Percentiles rank a stretch among this genome's conserved stretches.
Evolutionary conservation across 108 stramenopile genomes (phyloP).

Genomic region (Pinguiococcus pyrenoidosus): DNA sequence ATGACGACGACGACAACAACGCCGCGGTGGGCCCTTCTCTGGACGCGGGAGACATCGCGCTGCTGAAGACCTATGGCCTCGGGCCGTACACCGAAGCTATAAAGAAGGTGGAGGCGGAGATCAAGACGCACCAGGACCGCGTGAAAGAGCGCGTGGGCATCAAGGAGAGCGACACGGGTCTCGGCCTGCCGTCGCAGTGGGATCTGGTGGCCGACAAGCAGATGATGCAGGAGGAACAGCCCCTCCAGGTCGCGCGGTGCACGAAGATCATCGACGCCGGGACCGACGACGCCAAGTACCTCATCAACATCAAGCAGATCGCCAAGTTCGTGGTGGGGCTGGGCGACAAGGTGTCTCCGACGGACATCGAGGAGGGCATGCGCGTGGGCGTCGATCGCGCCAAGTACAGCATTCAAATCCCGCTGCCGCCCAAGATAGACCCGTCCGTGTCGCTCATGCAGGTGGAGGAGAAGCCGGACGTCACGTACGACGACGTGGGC

Average conservation of each 20-base stretch:
- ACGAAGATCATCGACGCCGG: slow-evolving; percentile 89
- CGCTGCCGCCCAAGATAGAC: slow-evolving; percentile 97
- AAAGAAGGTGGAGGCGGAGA: slow-evolving; percentile 87
- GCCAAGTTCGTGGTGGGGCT: slow-evolving; percentile 97
- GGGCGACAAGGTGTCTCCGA: slow-evolving; percentile 93
- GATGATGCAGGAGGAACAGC: slow-evolving; percentile 96
- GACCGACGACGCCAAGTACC: slow-evolving; percentile 72
- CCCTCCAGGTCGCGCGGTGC: slow-evolving; percentile 75
- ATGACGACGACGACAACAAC: slow-evolving; percentile 57
- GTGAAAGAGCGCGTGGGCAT: slow-evolving; percentile 98
- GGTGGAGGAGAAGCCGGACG: slow-evolving; percentile 99
- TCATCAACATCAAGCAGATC: slow-evolving; percentile 98
- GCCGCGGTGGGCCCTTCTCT: slow-evolving; percentile 76
- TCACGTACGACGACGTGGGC: slow-evolving; percentile 99
- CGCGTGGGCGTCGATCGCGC: slow-evolving; percentile 89
- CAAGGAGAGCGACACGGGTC: slow-evolving; percentile 95
- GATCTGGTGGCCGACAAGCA: slow-evolving; percentile 98
- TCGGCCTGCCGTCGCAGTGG: slow-evolving; percentile 92
- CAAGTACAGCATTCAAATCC: slow-evolving; percentile 96
- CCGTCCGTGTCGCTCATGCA: slow-evolving; percentile 96
- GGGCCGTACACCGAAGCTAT: slow-evolving; percentile 85
- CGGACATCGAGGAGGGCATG: slow-evolving; percentile 99
- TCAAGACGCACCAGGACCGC: slow-evolving; percentile 70
- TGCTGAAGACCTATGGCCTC: slow-evolving; percentile 89
- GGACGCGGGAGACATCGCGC: slow-evolving; percentile 91